Conservation (phyloP, 2,329 filamentous ascomycete genomes). For the Boeremia lycopersici region DNA sequence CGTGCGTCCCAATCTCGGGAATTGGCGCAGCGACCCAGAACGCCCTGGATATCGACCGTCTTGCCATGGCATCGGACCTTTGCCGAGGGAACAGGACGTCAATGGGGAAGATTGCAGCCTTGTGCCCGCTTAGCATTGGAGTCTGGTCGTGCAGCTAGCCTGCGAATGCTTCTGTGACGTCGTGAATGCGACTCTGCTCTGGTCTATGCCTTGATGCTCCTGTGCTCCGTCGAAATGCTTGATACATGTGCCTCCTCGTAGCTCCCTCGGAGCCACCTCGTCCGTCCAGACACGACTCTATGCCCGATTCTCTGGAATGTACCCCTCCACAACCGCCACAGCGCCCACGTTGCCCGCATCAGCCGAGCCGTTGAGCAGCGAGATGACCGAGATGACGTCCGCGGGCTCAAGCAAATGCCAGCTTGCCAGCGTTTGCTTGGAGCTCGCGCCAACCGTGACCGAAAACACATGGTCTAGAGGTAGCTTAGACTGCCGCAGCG, state of each 20-base stretch:
- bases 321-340: constrained; percentile 49
- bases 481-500: constrained; percentile 66
- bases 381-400: constrained; percentile 77
- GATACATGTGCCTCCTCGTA: background rate
- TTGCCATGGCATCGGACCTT: background rate
- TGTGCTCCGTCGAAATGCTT: constrained; percentile 29
- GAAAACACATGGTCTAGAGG: constrained; percentile 76
- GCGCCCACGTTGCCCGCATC: constrained; percentile 50
- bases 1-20: constrained; percentile 5
- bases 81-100: background rate
- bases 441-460: constrained; percentile 88
- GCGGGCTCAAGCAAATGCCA: constrained; percentile 89
- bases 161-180: constrained; percentile 1
- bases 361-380: constrained; percentile 59
- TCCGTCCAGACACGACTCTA: constrained; percentile 8
- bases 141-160: background rate
- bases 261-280: background rate
- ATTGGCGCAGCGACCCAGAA: constrained; percentile 3
- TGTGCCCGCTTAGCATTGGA: background rate
- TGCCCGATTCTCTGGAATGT: constrained; percentile 44
- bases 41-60: background rate
- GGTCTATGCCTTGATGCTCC: constrained; percentile 19
- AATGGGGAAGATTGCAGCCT: background rate
- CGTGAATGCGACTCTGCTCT: constrained; percentile 5
- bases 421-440: constrained; percentile 86